Conservation (phyloP, 345 rosid species). For the Linum usitatissimum region DNA sequence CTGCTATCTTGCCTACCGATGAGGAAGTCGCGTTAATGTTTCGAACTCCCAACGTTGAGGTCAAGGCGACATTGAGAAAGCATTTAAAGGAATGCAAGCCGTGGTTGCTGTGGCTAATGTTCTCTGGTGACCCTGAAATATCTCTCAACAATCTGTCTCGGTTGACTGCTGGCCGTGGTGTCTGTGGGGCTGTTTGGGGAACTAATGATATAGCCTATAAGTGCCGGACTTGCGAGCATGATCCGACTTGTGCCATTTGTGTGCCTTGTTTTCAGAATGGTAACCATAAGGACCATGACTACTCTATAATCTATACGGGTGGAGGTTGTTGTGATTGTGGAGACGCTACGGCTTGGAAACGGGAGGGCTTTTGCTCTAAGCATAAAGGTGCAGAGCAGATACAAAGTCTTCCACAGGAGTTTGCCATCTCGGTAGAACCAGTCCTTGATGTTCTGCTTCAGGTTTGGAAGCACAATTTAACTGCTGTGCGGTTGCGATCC, state of each 20-base stretch:
- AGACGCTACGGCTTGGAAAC: conserved; percentile 92
- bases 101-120: conserved; percentile 93
- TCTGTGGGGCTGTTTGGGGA: conserved; percentile 97
- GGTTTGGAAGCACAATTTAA: conserved; percentile 57
- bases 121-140: conserved; percentile 42
- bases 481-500: conserved; percentile 28
- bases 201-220: conserved; percentile 74
- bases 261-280: conserved; percentile 87
- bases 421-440: conserved; percentile 58
- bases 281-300: conserved; percentile 65
- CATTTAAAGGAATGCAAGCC: conserved; percentile 44
- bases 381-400: conserved; percentile 94
- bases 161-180: conserved; percentile 53
- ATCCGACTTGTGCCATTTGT: conserved; percentile 93
- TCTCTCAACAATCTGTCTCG: conserved; percentile 41
- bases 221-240: conserved; percentile 78
- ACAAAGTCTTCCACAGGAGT: conserved; percentile 59
- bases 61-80: conserved; percentile 31
- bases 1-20: conserved; percentile 53
- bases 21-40: conserved; percentile 42
- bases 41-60: conserved; percentile 22
- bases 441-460: conserved; percentile 57
- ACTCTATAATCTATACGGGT: conserved; percentile 63
- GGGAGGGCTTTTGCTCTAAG: conserved; percentile 80
- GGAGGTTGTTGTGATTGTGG: conserved; percentile 99